A percentile compares a stretch with the other conserved stretches of the same genome.
Conservation (phyloP, 441 rosid genomes). For the California macrophylla region DNA sequence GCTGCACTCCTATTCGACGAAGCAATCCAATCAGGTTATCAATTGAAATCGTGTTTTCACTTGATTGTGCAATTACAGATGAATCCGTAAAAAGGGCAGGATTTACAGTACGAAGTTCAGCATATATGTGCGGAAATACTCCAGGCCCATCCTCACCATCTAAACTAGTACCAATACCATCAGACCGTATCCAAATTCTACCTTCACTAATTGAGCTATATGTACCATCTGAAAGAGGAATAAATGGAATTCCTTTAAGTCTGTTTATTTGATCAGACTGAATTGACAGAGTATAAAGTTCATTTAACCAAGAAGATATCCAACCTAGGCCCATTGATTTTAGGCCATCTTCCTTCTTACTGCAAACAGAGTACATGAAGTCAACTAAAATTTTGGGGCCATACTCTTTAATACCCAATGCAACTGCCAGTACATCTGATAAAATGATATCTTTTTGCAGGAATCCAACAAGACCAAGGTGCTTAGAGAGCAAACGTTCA, state of each 20-base stretch:
- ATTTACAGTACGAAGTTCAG: slow-evolving; percentile 61
- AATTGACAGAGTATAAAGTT: slow-evolving; percentile 36
- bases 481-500: slow-evolving; percentile 54
- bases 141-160: slow-evolving; percentile 46
- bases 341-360: slow-evolving; percentile 38
- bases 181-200: slow-evolving; percentile 74
- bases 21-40: slow-evolving; percentile 59
- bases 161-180: slow-evolving; percentile 26
- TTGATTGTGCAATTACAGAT: slow-evolving; percentile 28
- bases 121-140: slow-evolving; percentile 61
- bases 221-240: slow-evolving; percentile 79
- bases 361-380: slow-evolving; percentile 52
- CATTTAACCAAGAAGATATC: slow-evolving; percentile 62
- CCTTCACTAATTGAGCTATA: slow-evolving; percentile 66
- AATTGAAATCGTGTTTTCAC: slow-evolving; percentile 21
- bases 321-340: slow-evolving; percentile 60
- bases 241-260: slow-evolving; percentile 56
- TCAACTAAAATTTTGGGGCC: slow-evolving; percentile 63
- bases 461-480: slow-evolving; percentile 73
- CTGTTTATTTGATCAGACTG: slow-evolving; percentile 35
- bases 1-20: slow-evolving; percentile 63
- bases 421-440: slow-evolving; percentile 71
- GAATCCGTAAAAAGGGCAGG: slow-evolving; percentile 49
- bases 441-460: slow-evolving; percentile 64
- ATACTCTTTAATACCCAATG: slow-evolving; percentile 73